Base-by-base conservation (phyloP, 1,139 yeast species). In the Yamadazyma trypodendri region DNA sequence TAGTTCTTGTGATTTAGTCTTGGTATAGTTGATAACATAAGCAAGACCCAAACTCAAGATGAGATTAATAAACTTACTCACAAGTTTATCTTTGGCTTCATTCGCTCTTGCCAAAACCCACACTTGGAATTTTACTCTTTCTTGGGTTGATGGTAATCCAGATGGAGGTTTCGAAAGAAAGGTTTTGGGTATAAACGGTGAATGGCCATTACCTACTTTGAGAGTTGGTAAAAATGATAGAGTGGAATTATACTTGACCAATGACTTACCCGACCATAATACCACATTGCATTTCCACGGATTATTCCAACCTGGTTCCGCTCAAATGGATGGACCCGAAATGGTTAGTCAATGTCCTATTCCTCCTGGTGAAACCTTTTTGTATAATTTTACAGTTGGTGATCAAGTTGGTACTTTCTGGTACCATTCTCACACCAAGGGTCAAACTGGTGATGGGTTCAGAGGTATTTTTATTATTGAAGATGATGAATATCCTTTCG, bases 241-340 rank as follows among this genome's bases (percentile, higher is more conserved):
- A 16, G 72, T 84, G 9, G 62, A 74, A 39, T 52, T 84, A 30
- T 74, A 76, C 46, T 68, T 83, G 46, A 75, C 72, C 20, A 84
- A 84, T 54, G 79, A 77, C 2, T 66, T 84, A 38, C 66, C 57
- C 12, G 73, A 72, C 42, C 54, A 63, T 32, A 72, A 78, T 50
- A 79, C 89, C 6, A 75, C 88, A 6, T 59, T 84, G 37, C 94
- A 84, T 60, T 82, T 84, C 73, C 94, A 84, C 48, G 94, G 94
- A 9, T 56, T 84, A 44, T 80, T 80, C 59, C 85, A 80, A 63
- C 70, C 73, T 27, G 79, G 79, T 10, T 59, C 75, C 2, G 68
- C 63, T 45, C 77, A 75, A 54, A 82, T 81, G 86, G 94, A 84
- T 58, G 94, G 94, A 6, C 88, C 92, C 3, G 82, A 81, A 52